Evolutionary conservation across 1,284 basidiomycete genomes (phyloP), one percentile per base, ranked within the genome.

Genomic region (Microbotryum lychnidis-dioicae): DNA sequence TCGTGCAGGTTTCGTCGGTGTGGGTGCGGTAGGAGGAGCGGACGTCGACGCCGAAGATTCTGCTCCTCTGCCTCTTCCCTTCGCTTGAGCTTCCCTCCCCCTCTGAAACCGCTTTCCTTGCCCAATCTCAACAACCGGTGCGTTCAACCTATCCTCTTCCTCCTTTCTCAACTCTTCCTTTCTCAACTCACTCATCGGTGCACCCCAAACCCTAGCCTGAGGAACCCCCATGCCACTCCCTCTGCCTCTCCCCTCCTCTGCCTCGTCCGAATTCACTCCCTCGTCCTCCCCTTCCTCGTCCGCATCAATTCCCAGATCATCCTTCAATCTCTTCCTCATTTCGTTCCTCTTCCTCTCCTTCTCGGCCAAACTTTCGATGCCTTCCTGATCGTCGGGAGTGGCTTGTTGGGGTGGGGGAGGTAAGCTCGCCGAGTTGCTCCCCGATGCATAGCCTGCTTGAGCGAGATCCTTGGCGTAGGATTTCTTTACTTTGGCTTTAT

Each of bases 401-500:
- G 23, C 20, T 20, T 50, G 12, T 10, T 50, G 48, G 8, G 51
- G 25, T 53, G n/a, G n/a, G 9, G 25, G 25, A 31, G 27, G 37
- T 42, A 18, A 42, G 3, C 14, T 6, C 37, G 37, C 9, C 25
- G 51, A 53, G 4, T 53, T 25, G 25, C 25, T n/a, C 10, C 14
- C 21, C 2, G 54, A 20, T n/a, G 54, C 59, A 58, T 69, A 69
- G 1, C 67, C 67, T 7, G 63, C 67, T 21, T 65, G 60, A n/a
- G 59, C 58, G 49, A 69, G 60, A 4, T 62, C 63, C 51, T 65
- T 67, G 18, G 60, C 55, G 55, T 65, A 65, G 18, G 57, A 49
- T 45, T 59, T 59, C 54, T 69, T 69, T 47, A 69, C 56, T 50
- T 65, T 60, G 10, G 68, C 68, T 52, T 69, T 69, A 59, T 69